These are phyloP conservation scores for Dactylonectria macrodidyma DNA, from an alignment of 2,329 filamentous ascomycete genomes.

Conservation along the genomic window DNA sequence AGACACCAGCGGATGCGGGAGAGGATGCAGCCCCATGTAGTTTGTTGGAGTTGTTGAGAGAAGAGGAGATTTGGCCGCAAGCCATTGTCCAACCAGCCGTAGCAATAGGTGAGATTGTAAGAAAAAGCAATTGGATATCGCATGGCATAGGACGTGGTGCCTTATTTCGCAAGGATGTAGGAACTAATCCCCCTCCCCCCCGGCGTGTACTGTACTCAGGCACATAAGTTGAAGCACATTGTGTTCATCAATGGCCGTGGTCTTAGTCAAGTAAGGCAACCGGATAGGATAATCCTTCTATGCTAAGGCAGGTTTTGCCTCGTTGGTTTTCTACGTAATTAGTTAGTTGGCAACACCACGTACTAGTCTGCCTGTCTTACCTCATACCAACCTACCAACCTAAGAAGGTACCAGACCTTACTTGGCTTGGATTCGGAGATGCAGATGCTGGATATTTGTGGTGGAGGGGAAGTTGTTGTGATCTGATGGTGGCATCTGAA, in stretches of 20 bases:
- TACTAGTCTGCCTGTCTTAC: slow-evolving; percentile 16
- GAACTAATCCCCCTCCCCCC: slow-evolving; percentile 43
- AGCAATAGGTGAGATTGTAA: slow-evolving; percentile 29
- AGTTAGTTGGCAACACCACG: slow-evolving; percentile 13
- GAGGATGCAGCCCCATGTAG: slow-evolving; percentile 39
- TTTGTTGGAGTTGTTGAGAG: slow-evolving; percentile 41
- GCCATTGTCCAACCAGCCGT: slow-evolving; percentile 49
- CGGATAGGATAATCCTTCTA: slow-evolving; percentile 6
- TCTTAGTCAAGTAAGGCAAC: slow-evolving; percentile 14
- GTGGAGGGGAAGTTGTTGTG: slow-evolving; percentile 28
- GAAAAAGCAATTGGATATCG: slow-evolving; percentile 44
- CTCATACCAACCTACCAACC: neutral
- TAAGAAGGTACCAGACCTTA: neutral
- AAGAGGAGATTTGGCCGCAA: slow-evolving; percentile 41
- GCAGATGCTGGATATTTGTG: slow-evolving; percentile 12
- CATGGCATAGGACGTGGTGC: slow-evolving; percentile 38
- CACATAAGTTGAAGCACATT: slow-evolving; percentile 37
- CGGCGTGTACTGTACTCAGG: slow-evolving; percentile 3
- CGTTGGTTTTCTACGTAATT: slow-evolving; percentile 13
- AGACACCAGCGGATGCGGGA: slow-evolving; percentile 39
- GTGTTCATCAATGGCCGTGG: slow-evolving; percentile 30
- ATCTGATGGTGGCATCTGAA: slow-evolving; percentile 2
- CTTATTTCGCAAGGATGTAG: slow-evolving; percentile 43
- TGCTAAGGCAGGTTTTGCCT: slow-evolving; percentile 21
- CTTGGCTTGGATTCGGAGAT: slow-evolving; percentile 20